phyloP scores from a whole-genome alignment of 371 early-diverging fungal species.

The Quaeritorhiza haematococci region DNA sequence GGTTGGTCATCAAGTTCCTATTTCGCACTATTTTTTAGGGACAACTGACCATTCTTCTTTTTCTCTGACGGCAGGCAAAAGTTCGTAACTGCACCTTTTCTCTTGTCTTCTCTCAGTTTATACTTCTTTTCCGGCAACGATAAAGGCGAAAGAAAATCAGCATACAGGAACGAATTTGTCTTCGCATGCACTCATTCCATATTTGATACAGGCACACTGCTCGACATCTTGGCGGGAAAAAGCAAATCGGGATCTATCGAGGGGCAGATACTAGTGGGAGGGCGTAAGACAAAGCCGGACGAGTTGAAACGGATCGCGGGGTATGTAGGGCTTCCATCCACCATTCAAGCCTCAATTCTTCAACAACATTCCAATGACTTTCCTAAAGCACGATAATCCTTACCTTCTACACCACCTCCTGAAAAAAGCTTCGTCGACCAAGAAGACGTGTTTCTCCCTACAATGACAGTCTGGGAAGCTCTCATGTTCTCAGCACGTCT shows the following conservation, averaged over 20 bases:
- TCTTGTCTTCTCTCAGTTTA: no score
- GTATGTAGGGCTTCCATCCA: no score
- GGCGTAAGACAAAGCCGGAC: constrained; percentile 50
- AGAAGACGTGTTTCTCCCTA: constrained; percentile 79
- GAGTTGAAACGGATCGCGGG: constrained; percentile 53
- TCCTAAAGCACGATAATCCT: neutral
- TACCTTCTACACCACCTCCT: constrained; percentile 3
- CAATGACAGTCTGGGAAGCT: constrained; percentile 86
- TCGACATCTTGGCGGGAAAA: constrained; percentile 88
- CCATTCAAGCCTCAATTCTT: constrained; percentile 1
- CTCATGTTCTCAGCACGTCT: constrained; percentile 81
- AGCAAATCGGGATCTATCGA: constrained; percentile 71
- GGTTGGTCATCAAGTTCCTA: no score
- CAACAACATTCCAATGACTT: constrained; percentile 5
- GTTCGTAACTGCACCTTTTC: no score
- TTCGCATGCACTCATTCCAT: no score
- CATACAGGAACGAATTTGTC: no score
- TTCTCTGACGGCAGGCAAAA: no score
- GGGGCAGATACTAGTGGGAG: constrained; percentile 89
- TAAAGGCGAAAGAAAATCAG: constrained; percentile 65
- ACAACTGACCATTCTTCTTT: neutral
- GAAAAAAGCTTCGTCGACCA: constrained; percentile 96
- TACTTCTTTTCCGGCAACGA: no score
- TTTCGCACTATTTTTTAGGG: constrained; percentile 18
- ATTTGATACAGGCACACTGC: constrained; percentile 51